A percentile compares a stretch with the other conserved stretches of the same genome.
phyloP scores from a whole-genome alignment of 257 asterid genomes.

The Lavandula angustifolia region DNA sequence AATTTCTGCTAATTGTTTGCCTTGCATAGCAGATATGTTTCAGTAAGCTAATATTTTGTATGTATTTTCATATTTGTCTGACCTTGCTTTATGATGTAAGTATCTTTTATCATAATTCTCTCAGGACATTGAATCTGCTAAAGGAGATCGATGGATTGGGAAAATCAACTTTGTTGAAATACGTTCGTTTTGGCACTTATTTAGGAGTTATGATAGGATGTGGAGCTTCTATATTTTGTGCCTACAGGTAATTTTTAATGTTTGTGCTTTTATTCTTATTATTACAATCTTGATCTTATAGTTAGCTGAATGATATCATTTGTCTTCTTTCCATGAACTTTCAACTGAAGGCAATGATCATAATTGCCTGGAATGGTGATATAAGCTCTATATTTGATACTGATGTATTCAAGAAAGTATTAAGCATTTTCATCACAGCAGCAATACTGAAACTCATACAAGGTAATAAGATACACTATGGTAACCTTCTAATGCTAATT shows the following conservation, averaged over 20 bases:
- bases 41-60: slow-evolving; percentile 1
- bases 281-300: slow-evolving; percentile 4
- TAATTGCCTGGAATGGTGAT: slow-evolving; percentile 91
- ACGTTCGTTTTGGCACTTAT: slow-evolving; percentile 84
- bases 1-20: neutral
- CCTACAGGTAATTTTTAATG: slow-evolving; percentile 64
- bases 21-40: neutral
- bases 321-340: slow-evolving; percentile 27
- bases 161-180: slow-evolving; percentile 90
- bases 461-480: slow-evolving; percentile 46
- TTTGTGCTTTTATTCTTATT: slow-evolving; percentile 24
- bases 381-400: slow-evolving; percentile 57
- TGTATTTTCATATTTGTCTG: slow-evolving; percentile 22
- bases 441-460: slow-evolving; percentile 80
- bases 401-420: slow-evolving; percentile 76
- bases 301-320: slow-evolving; percentile 24
- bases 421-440: slow-evolving; percentile 92
- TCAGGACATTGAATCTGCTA: slow-evolving; percentile 57
- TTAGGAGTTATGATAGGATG: slow-evolving; percentile 93
- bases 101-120: slow-evolving; percentile 31
- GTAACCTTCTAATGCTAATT: slow-evolving; percentile 24
- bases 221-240: slow-evolving; percentile 89
- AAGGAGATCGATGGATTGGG: slow-evolving; percentile 76
- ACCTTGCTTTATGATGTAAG: slow-evolving; percentile 9
- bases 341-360: slow-evolving; percentile 79